These are phyloP conservation scores for Diaporthe australafricana DNA, from an alignment of 2,329 filamentous ascomycete genomes.

Conservation along the genomic window DNA sequence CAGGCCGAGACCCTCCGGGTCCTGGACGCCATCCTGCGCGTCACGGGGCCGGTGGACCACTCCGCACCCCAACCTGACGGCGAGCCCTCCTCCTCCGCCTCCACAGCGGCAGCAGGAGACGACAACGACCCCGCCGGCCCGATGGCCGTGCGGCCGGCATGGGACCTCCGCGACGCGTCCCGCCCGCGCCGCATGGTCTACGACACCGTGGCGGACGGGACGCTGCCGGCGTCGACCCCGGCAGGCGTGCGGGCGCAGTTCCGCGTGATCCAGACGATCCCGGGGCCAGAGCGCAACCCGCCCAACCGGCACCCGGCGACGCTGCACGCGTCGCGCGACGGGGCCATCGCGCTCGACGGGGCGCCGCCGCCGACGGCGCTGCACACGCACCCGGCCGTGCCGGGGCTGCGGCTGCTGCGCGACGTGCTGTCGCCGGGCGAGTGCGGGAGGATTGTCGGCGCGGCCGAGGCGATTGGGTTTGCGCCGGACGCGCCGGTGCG, in stretches of 20 bases:
- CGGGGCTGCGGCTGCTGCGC: constrained; percentile 69
- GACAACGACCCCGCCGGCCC: constrained; percentile 45
- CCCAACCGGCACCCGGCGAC: constrained; percentile 76
- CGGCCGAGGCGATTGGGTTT: constrained; percentile 74
- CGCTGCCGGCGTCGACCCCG: constrained; percentile 59
- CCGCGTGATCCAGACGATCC: constrained; percentile 70
- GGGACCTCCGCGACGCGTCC: constrained; percentile 64
- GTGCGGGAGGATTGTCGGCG: constrained; percentile 74
- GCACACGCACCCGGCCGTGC: constrained; percentile 71
- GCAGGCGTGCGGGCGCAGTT: constrained; percentile 47
- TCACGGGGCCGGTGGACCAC: constrained; percentile 71
- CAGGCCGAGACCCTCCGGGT: constrained; percentile 69
- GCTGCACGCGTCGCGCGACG: constrained; percentile 69
- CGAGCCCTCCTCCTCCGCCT: too few relatives aligned
- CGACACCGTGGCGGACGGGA: constrained; percentile 68
- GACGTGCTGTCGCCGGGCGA: constrained; percentile 71
- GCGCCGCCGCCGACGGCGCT: constrained; percentile 59
- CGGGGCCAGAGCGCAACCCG: constrained; percentile 71
- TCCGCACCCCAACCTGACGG: constrained; percentile 44
- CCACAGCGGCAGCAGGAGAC: background rate
- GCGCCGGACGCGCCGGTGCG: constrained; percentile 75
- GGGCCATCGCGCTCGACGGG: constrained; percentile 63
- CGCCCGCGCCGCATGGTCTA: constrained; percentile 60
- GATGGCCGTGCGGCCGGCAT: constrained; percentile 69
- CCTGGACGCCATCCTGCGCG: constrained; percentile 72